Base-by-base conservation (phyloP, 345 rosid genomes). In the Punica granatum region DNA sequence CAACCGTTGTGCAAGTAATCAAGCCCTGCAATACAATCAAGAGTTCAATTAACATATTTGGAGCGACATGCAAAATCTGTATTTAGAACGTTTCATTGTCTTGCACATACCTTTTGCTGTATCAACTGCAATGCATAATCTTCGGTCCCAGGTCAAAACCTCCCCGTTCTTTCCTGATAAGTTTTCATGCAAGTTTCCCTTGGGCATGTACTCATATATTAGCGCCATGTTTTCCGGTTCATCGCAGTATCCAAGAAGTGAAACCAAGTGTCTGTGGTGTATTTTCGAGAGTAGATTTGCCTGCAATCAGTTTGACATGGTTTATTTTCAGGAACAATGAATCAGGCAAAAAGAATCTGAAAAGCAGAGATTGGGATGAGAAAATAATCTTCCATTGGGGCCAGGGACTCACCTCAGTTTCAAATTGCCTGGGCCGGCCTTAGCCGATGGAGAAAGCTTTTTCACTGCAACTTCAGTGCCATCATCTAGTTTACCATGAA, bases 401-500 rank as follows among this genome's bases (percentile, higher is more conserved):
- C 41, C 41, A 59, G 33, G 33, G 19, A 18, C 33, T 35, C 0
- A 73, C 81, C 75, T 77, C 78, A 0, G 78, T 42, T 60, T 41
- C 72, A 34, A 73, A 77, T 60, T 73, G 69, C n/a, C 37, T 64
- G 4, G 6, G 68, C 2, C 80, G 26, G 69, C 72, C 14, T 23
- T 41, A 39, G 81, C 64, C 6, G 64, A 58, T 39, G 23, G 16
- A 21, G 73, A 77, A 4, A 73, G 66, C 68, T 73, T 1, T 48
- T 77, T 74, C 6, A 77, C 78, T 0, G 81, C 81, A 59, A 77
- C 81, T 49, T 26, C 19, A 0, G 33, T 60, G 19, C 65, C 53
- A 16, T 74, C 65, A 16, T 44, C 32, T 30, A 73, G 33, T 13
- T 15, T 23, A 1, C 77, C 80, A 39, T 11, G 56, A 33, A 66